Base-by-base conservation (phyloP, 352 stramenopile genomes). In the Phytopythium vexans region DNA sequence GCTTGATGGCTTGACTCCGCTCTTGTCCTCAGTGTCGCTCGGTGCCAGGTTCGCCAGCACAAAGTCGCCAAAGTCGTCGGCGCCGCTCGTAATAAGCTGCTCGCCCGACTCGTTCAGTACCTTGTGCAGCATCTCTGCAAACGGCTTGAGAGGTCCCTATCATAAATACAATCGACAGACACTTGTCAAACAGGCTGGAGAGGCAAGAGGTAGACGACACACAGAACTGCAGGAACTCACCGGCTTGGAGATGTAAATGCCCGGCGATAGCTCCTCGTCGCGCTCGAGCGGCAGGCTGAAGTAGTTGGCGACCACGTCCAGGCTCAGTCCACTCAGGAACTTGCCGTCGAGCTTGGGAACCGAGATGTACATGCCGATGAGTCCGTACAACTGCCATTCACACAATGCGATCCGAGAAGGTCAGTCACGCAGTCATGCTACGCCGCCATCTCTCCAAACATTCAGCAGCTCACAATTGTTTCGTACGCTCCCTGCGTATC, bases 361-460 rank as follows among this genome's bases (percentile, higher is more conserved):
- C 3, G 77, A 88, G 37, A 92, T 92, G 77, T 89, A 92, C 72
- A 92, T 89, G 52, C 82, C 82, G 41, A 92, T 72, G n/a, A 89
- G 55, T n/a, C 82, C 82, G 54, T 88, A 92, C 52, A 88, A 60
- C 82, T 92, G 54, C 31, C 60, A 38, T 12, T n/a, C n/a, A 31
- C 41, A 9, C 3, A 14, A 36, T 12, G n/a, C 0, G 15, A 37
- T 43, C 11, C 15, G n/a, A 46, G 1, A 15, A 15, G 9, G 12
- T 11, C 9, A 46, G 41, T 21, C 7, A 46, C 33, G 35, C 32
- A 56, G 41, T 6, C 48, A 36, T 27, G 8, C 14, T 32, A 15
- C 34, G 35, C 21, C 16, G 4, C 3, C 4, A 27, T 10, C 12
- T 21, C 35, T 27, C 8, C 32, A 41, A 16, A 32, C 6, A 3